Evolutionary conservation across 768 basidiomycete species (phyloP), one percentile per base, ranked within the genome.

Genomic region (Suillus tomentosus): DNA sequence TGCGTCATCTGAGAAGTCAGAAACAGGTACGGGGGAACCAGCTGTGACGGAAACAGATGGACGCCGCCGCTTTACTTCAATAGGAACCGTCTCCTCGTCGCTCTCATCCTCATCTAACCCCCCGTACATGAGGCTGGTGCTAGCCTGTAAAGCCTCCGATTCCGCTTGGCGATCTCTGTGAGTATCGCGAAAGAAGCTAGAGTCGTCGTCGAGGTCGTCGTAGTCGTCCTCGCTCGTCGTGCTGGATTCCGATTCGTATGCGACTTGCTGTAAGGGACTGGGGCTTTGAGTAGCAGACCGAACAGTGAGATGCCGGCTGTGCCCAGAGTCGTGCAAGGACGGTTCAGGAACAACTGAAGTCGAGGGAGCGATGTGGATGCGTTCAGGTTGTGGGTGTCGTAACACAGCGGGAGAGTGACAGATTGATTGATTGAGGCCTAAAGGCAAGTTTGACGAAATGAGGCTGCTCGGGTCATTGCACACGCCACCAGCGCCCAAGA

Each of bases 401-500:
- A 76, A 34, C 3, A 22, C 43, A 58, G 64, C 37, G 5, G 71
- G 59, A 31, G 64, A 47, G 39, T 72, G 65, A 47, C 62, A 72
- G 3, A 67, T 71, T 13, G 37, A 67, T 42, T 70, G 71, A 54
- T 70, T 70, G n/a, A 71, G 64, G 31, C 78, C 77, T 48, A 74
- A 68, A 22, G 79, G 76, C 51, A 80, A 69, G 59, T 76, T 76
- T 19, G 57, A 58, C 53, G 75, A 75, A 34, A 76, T 69, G 22
- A 76, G 70, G 34, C 76, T 77, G 31, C 72, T 73, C 27, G 67
- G 58, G 19, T 77, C 72, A 47, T 71, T 68, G 51, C 65, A 62
- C n/a, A 81, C 70, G n/a, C 81, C 80, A 58, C 79, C 84, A 34
- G 83, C 84, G 37, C 84, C 85, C 42, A 86, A 74, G 39, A 84